Percentiles rank a stretch among this genome's conserved stretches.
These are phyloP conservation scores for Lagerstroemia speciosa DNA, from an alignment of 345 rosid species.

Conservation along the genomic window DNA sequence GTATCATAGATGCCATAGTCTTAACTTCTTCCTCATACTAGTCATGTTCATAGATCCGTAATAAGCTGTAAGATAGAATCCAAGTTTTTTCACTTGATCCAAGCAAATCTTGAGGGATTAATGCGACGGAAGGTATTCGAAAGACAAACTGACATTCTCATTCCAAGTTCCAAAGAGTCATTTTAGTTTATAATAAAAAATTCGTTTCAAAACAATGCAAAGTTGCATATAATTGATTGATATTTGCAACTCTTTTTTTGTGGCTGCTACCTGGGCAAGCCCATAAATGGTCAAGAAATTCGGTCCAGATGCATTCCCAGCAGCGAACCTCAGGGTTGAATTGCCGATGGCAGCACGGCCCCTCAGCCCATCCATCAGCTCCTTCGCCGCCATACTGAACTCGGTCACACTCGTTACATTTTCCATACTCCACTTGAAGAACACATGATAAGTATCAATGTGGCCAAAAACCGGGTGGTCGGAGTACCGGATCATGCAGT, in stretches of 20 bases:
- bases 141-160: no score
- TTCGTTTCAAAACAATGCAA: no score
- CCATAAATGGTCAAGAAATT: conserved; percentile 2
- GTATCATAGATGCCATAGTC: no score
- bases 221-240: background rate
- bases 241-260: background rate
- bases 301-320: background rate
- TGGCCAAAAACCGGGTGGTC: conserved; percentile 5
- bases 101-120: no score
- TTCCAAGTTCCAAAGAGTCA: no score
- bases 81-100: no score
- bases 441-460: rapidly evolving
- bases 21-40: no score
- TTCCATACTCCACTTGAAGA: background rate
- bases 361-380: background rate
- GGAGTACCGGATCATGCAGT: conserved; percentile 24
- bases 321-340: conserved; percentile 1
- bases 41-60: no score
- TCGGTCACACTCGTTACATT: conserved; percentile 6
- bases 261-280: background rate
- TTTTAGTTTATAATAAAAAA: no score
- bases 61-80: no score
- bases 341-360: background rate
- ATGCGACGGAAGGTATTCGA: no score
- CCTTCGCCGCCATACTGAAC: background rate